These are phyloP conservation scores for Dothistroma septosporum DNA, from an alignment of 2,329 filamentous ascomycete genomes.

Conservation along the genomic window DNA sequence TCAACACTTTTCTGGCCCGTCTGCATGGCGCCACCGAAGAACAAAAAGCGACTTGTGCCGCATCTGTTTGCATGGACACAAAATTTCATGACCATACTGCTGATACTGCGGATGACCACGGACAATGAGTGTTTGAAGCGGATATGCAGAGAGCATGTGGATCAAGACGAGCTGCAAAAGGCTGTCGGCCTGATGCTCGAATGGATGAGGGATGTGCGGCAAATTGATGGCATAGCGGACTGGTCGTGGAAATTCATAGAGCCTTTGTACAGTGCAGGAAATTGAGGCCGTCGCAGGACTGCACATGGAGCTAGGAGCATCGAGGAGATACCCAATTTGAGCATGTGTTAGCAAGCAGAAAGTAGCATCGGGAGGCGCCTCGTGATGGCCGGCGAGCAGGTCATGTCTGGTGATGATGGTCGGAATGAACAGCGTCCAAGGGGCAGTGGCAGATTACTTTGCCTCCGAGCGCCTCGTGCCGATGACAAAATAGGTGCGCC, in stretches of 20 bases:
- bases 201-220: slow-evolving; percentile 57
- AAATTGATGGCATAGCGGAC: slow-evolving; percentile 51
- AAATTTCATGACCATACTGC: slow-evolving; percentile 56
- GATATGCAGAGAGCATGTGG: slow-evolving; percentile 51
- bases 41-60: slow-evolving; percentile 57
- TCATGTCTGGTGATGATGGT: too few relatives aligned
- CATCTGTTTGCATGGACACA: slow-evolving; percentile 60
- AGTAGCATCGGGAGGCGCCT: too few relatives aligned
- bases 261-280: slow-evolving; percentile 37
- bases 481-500: too few relatives aligned
- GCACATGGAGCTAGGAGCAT: neutral
- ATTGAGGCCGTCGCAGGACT: neutral
- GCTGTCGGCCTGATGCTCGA: slow-evolving; percentile 54
- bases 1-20: slow-evolving; percentile 59
- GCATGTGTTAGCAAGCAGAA: neutral
- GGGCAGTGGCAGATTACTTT: too few relatives aligned
- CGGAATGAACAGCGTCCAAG: too few relatives aligned
- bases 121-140: slow-evolving; percentile 49
- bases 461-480: too few relatives aligned
- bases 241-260: slow-evolving; percentile 55
- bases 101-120: slow-evolving; percentile 54
- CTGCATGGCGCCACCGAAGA: slow-evolving; percentile 53
- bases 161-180: slow-evolving; percentile 45
- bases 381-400: too few relatives aligned
- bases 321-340: neutral